Conservation (phyloP, 805 yeast genomes). For the Wickerhamomyces bisporus region DNA sequence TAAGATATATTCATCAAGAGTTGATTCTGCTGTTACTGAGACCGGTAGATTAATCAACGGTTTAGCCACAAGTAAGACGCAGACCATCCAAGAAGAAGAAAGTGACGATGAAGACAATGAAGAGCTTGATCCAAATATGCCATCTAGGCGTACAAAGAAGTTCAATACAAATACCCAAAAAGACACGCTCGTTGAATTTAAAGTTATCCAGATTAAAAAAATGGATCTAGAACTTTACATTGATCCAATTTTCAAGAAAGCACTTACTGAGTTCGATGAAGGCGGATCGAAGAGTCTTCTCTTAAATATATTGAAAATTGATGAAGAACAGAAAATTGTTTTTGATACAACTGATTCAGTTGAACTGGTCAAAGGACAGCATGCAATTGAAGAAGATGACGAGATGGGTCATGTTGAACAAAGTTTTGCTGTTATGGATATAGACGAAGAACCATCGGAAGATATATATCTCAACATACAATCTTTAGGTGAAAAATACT, state of each 20-base stretch:
- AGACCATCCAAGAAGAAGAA: constrained; percentile 6
- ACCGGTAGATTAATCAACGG: constrained; percentile 83
- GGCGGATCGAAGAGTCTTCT: constrained; percentile 74
- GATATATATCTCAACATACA: constrained; percentile 13
- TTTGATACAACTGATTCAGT: constrained; percentile 51
- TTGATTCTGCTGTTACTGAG: constrained; percentile 87
- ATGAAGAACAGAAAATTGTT: constrained; percentile 49
- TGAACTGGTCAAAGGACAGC: neutral
- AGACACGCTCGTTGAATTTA: constrained; percentile 49
- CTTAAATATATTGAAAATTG: constrained; percentile 55
- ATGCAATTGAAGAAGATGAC: constrained; percentile 12
- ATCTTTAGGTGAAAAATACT: constrained; percentile 11
- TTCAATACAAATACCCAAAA: constrained; percentile 25
- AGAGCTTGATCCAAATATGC: constrained; percentile 8
- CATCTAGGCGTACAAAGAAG: constrained; percentile 23
- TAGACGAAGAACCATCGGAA: constrained; percentile 16
- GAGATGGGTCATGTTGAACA: constrained; percentile 4
- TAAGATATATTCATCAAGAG: constrained; percentile 84
- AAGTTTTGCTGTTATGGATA: constrained; percentile 1
- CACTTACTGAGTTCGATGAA: constrained; percentile 74
- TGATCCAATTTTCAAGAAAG: constrained; percentile 72
- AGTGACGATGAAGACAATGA: constrained; percentile 21
- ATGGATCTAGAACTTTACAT: constrained; percentile 60
- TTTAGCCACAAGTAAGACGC: constrained; percentile 41
- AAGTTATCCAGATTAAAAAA: constrained; percentile 44